These are phyloP conservation scores for Miscanthus sacchariflorus DNA, from an alignment of 202 grass and related monocot genomes.

Conservation along the genomic window DNA sequence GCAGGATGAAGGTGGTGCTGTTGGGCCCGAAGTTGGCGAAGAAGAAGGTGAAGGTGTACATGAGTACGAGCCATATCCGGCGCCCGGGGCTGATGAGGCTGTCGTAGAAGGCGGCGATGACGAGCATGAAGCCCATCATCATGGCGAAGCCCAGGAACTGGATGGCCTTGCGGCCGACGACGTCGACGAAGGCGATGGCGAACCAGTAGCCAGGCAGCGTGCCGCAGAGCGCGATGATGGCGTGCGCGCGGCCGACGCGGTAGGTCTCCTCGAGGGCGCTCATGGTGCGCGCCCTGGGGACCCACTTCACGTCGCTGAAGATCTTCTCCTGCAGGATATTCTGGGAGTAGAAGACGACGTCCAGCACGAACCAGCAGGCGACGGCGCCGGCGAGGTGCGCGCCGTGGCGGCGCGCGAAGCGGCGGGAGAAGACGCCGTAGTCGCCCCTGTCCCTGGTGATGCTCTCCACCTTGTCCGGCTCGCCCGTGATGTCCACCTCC, in stretches of 20 bases:
- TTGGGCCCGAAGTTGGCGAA: conserved; percentile 72
- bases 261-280: conserved; percentile 68
- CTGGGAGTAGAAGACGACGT: conserved; percentile 48
- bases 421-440: conserved; percentile 56
- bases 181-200: conserved; percentile 62
- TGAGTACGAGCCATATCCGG: conserved; percentile 38
- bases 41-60: conserved; percentile 63
- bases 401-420: conserved; percentile 58
- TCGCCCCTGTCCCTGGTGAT: not conserved
- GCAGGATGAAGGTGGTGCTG: conserved; percentile 61
- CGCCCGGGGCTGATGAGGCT: conserved; percentile 23
- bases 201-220: conserved; percentile 67
- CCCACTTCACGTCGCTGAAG: conserved; percentile 42
- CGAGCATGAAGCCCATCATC: conserved; percentile 77
- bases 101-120: conserved; percentile 66
- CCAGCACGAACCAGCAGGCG: conserved; percentile 35
- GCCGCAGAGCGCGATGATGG: conserved; percentile 66
- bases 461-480: conserved; percentile 29
- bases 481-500: conserved; percentile 17
- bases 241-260: conserved; percentile 52
- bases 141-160: conserved; percentile 77
- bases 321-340: conserved; percentile 43
- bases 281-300: conserved; percentile 56
- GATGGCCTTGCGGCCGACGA: conserved; percentile 54
- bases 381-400: conserved; percentile 53